phyloP scores from a whole-genome alignment of 2,329 filamentous ascomycete species.

The Fusarium dimerum region DNA sequence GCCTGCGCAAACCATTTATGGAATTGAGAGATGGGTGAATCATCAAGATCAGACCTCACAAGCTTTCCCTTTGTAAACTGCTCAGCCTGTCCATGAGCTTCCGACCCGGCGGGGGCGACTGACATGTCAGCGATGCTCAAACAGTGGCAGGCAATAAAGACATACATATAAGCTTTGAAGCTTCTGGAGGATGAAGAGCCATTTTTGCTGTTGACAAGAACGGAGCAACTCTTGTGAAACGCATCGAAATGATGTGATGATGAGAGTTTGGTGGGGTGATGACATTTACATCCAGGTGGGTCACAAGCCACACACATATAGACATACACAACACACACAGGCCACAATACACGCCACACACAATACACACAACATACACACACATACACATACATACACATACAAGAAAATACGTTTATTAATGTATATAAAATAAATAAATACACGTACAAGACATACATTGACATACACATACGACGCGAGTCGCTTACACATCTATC shows the following conservation, averaged over 20 bases:
- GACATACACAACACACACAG: no score
- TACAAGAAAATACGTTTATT: conserved; percentile 15
- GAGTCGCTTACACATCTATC: conserved; percentile 31
- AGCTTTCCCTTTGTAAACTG: conserved; percentile 73
- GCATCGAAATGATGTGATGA: conserved; percentile 21
- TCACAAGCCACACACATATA: neutral
- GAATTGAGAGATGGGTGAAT: conserved; percentile 78
- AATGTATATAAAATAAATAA: conserved; percentile 21
- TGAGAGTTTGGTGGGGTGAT: neutral
- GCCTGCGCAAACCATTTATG: conserved; percentile 84
- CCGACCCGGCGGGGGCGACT: conserved; percentile 66
- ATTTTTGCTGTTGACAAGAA: conserved; percentile 37
- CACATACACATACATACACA: conserved; percentile 13
- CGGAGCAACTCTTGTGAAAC: conserved; percentile 10
- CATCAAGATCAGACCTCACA: conserved; percentile 58
- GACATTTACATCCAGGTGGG: conserved; percentile 5
- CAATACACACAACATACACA: neutral
- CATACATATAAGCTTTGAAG: conserved; percentile 52
- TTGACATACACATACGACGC: conserved; percentile 28
- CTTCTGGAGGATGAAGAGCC: conserved; percentile 45
- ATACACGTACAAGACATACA: conserved; percentile 26
- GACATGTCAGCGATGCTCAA: neutral
- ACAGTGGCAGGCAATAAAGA: conserved; percentile 4
- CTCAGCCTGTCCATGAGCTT: conserved; percentile 63
- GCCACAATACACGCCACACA: conserved; percentile 3